These are phyloP conservation scores for Ustilago hordei DNA, from an alignment of 1,284 basidiomycete genomes.

Conservation along the genomic window DNA sequence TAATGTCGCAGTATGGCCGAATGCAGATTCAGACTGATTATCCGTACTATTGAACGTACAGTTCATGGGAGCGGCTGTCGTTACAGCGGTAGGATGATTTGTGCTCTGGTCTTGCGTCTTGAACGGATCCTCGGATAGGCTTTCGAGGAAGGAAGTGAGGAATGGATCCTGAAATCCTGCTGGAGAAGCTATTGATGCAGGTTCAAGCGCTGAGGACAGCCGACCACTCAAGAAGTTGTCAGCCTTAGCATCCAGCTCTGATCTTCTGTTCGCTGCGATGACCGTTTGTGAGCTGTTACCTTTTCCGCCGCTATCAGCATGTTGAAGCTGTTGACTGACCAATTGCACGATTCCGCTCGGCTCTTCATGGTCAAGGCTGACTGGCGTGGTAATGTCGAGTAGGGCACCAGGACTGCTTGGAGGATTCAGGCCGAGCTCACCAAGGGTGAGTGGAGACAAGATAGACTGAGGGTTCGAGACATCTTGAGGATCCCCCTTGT, in stretches of 20 bases:
- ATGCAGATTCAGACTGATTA: not conserved
- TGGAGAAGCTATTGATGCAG: not conserved
- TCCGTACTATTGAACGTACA: not conserved
- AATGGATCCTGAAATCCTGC: conserved; percentile 16
- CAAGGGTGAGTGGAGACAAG: conserved; percentile 33
- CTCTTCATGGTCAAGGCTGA: not conserved
- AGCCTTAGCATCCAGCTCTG: not conserved
- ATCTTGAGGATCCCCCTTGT: not conserved
- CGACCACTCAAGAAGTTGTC: not conserved
- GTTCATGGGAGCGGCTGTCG: not conserved
- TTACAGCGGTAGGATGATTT: not conserved
- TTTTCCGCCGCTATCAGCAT: not conserved
- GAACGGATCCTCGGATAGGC: conserved; percentile 13
- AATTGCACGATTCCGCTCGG: not conserved
- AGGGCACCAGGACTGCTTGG: conserved; percentile 29
- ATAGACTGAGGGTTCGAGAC: not conserved
- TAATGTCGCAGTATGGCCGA: not conserved
- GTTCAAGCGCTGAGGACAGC: not conserved
- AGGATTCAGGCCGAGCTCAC: conserved; percentile 30
- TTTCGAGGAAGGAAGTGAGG: conserved; percentile 31
- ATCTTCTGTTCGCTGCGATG: not conserved
- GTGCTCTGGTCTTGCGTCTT: not conserved
- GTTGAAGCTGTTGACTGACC: not conserved
- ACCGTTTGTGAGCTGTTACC: not conserved
- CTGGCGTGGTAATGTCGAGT: conserved; percentile 28